Conservation (phyloP, 108 stramenopile genomes). For the Schizochytrium sp. region DNA sequence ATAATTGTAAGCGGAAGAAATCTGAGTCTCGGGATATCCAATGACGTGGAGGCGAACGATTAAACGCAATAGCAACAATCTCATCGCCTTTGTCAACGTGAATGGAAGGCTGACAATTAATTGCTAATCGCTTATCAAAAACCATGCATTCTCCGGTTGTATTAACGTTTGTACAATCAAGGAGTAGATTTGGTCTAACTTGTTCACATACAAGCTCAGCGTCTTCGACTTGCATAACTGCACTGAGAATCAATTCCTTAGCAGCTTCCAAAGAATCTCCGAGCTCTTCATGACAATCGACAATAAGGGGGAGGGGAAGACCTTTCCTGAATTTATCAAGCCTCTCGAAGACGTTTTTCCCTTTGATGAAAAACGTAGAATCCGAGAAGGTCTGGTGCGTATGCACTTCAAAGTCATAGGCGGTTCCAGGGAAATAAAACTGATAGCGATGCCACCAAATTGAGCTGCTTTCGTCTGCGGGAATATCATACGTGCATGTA, state of each 20-base stretch:
- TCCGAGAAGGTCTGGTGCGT: conserved; percentile 54
- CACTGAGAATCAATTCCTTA: neutral
- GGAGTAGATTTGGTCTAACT: neutral
- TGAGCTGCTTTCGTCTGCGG: neutral
- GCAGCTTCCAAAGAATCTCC: conserved; percentile 26
- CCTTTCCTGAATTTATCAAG: neutral
- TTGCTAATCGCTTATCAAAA: conserved; percentile 18
- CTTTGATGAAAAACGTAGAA: neutral
- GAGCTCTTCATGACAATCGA: neutral
- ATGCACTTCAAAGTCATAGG: neutral
- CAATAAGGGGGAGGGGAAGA: neutral
- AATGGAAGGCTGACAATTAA: neutral
- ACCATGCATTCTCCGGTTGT: conserved; percentile 1
- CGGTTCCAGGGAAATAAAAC: neutral
- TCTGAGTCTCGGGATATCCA: neutral
- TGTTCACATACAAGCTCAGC: conserved; percentile 10
- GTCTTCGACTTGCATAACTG: neutral
- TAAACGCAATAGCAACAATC: neutral
- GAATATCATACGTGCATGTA: conserved; percentile 34
- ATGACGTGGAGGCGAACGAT: neutral
- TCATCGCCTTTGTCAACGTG: conserved; percentile 4
- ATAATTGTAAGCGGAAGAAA: neutral
- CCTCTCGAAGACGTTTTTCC: conserved; percentile 18
- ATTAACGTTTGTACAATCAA: neutral
- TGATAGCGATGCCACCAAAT: conserved; percentile 34